Base-by-base conservation (phyloP, 352 stramenopile species). In the Pythium monospermum region DNA sequence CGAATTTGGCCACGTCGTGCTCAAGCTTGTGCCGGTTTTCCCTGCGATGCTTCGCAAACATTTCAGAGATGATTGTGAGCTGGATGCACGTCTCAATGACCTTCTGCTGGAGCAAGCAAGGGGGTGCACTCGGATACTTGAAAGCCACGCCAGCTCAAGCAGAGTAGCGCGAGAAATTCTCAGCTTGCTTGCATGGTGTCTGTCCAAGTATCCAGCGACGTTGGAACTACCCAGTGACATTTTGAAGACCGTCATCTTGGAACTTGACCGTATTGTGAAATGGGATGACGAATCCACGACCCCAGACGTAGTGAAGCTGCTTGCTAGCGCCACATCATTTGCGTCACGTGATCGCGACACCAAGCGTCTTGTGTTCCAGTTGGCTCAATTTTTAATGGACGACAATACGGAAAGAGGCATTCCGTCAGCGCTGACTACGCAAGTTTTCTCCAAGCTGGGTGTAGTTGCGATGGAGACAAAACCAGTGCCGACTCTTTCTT, bases 21-120 rank as follows among this genome's bases (percentile, higher is more conserved):
- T 35, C 1, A 42, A 42, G 21, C 27, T 59, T 10, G 43, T 33
- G 15, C 27, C 36, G 18, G 33, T 50, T 0, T 59, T 59, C 39
- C 10, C 42, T 16, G 8, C 42, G n/a, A 4, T 53, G 12, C 8
- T 48, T 6, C 32, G 40, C 22, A 51, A 48, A 36, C 22, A 21
- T n/a, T n/a, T n/a, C n/a, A n/a, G n/a, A 15, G 30, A 18, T 11
- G n/a, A 16, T 13, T 22, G 26, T 10, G 15, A 28, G 4, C 21
- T 59, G 2, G 19, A 35, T 6, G 16, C 26, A 21, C 30, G 32
- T 13, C n/a, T 35, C 12, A 30, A 10, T n/a, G 42, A 59, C 26
- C 27, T 59, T 12, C 22, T 59, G 4, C 15, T 33, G 8, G 42
- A 42, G 18, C 27, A 53, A 28, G 33, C 22, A 13, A 11, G 19